These are phyloP conservation scores for Misopates orontium DNA, from an alignment of 257 asterid genomes.

Conservation along the genomic window DNA sequence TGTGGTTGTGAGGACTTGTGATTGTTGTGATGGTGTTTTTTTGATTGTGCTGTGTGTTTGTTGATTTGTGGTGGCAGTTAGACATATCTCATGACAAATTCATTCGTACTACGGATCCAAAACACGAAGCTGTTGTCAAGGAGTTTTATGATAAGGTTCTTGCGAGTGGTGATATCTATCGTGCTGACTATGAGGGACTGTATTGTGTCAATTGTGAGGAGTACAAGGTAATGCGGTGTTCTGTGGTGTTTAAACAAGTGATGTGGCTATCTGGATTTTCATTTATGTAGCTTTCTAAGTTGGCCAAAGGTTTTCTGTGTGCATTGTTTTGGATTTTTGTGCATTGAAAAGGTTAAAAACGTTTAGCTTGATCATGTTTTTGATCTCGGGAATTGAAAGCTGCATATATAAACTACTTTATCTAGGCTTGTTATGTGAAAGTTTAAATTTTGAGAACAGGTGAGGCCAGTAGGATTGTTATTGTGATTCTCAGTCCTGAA, in stretches of 20 bases:
- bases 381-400: background rate
- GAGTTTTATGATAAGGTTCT: constrained; percentile 85
- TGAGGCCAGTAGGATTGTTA: background rate
- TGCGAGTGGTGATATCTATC: constrained; percentile 83
- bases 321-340: background rate
- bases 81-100: constrained; percentile 84
- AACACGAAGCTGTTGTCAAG: constrained; percentile 78
- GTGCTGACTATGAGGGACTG: constrained; percentile 91
- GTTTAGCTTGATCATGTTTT: background rate
- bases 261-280: background rate
- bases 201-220: constrained; percentile 97
- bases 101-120: constrained; percentile 82
- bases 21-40: background rate
- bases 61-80: constrained; percentile 52
- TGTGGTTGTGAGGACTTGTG: background rate
- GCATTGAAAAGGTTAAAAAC: background rate
- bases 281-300: constrained; percentile 17
- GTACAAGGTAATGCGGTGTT: constrained; percentile 61
- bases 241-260: constrained; percentile 20
- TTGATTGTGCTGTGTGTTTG: constrained; percentile 25
- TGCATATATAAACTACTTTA: background rate
- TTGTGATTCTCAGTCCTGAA: background rate
- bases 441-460: background rate
- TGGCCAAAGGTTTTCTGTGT: background rate
- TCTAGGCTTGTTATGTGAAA: constrained; percentile 11